Evolutionary conservation across 2,329 filamentous ascomycete species (phyloP).

Genomic region (Talaromyces sp.): DNA sequence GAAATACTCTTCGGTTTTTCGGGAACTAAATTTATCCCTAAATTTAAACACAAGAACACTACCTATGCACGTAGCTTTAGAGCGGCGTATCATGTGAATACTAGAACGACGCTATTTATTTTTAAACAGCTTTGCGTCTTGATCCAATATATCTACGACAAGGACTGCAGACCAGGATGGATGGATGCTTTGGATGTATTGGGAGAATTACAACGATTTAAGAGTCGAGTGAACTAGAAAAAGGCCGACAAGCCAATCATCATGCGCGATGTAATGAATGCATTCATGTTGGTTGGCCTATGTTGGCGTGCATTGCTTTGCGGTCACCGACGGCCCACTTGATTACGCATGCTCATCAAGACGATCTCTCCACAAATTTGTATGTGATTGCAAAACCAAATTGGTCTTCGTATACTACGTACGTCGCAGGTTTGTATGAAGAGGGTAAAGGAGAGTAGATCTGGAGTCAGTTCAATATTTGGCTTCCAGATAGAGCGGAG

Average conservation of each 20-base stretch:
- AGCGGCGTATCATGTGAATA: neutral
- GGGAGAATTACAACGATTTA: neutral
- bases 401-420: neutral
- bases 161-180: neutral
- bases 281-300: neutral
- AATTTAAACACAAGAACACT: neutral
- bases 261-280: neutral
- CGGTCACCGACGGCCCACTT: constrained; percentile 6
- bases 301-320: neutral
- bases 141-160: neutral
- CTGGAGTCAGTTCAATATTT: neutral
- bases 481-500: neutral
- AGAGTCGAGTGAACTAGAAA: neutral
- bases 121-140: neutral
- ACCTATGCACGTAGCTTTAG: too few species aligned
- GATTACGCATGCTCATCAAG: constrained; percentile 6
- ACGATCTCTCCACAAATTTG: neutral
- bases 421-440: neutral
- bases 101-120: neutral
- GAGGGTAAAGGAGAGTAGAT: neutral
- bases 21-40: neutral
- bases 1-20: constrained; percentile 6
- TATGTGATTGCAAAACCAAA: neutral
- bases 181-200: neutral
- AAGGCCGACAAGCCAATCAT: neutral